These are phyloP conservation scores for Penicillium cataractarum DNA, from an alignment of 495 filamentous ascomycete genomes.

Conservation along the genomic window DNA sequence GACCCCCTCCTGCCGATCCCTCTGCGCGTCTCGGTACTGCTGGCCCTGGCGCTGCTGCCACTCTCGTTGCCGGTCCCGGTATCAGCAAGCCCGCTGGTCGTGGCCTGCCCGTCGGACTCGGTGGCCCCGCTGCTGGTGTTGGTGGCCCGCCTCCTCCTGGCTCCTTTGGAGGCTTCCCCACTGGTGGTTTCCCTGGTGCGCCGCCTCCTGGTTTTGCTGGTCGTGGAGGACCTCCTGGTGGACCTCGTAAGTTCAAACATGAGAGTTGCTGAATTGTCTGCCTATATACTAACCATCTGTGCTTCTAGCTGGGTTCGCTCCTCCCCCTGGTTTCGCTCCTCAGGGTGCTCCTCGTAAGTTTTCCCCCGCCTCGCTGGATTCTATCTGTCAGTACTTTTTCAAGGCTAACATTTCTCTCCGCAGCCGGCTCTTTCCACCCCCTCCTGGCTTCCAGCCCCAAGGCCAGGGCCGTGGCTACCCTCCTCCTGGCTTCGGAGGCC, in stretches of 20 bases:
- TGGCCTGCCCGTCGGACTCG: constrained; percentile 83
- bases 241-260: constrained; percentile 59
- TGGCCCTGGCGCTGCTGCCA: constrained; percentile 67
- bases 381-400: not conserved
- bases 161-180: constrained; percentile 60
- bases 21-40: constrained; percentile 83
- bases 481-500: constrained; percentile 74
- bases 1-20: constrained; percentile 93
- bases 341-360: constrained; percentile 63
- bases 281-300: constrained; percentile 10
- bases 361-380: not conserved
- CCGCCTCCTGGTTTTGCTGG: constrained; percentile 78
- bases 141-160: constrained; percentile 74
- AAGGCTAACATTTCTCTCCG: constrained; percentile 9
- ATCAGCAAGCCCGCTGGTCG: constrained; percentile 91
- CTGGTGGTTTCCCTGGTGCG: constrained; percentile 67
- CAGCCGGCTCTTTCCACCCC: constrained; percentile 66
- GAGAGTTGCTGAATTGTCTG: not conserved
- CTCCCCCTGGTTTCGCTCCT: constrained; percentile 67
- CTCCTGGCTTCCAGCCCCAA: constrained; percentile 68
- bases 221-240: constrained; percentile 66
- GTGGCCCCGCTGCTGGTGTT: constrained; percentile 88
- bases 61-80: constrained; percentile 82
- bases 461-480: constrained; percentile 71
- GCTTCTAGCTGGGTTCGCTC: constrained; percentile 57